Conservation (phyloP, 108 stramenopile genomes). For the Skeletonema potamos region DNA sequence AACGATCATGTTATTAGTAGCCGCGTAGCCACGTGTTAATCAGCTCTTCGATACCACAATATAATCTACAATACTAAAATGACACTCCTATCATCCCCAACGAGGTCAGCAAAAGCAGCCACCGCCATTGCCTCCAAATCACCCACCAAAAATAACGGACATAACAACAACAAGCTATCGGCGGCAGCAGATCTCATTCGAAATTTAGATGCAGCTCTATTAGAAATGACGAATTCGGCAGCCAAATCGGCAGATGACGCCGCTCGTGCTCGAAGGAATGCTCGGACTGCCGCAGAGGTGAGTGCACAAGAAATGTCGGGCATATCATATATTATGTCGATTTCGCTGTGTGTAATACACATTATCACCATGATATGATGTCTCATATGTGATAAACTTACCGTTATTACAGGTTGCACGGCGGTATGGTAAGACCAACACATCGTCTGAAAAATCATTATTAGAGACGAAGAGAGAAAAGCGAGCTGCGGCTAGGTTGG, state of each 20-base stretch:
- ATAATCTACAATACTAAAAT: neutral
- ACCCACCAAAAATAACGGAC: neutral
- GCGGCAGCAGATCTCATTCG: conserved; percentile 76
- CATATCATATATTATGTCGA: too few species aligned
- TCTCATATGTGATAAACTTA: too few species aligned
- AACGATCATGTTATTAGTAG: too few species aligned
- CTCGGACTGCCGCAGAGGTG: conserved; percentile 61
- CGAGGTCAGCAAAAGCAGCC: neutral
- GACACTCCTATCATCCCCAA: neutral
- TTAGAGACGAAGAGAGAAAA: conserved; percentile 36
- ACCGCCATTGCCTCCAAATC: neutral
- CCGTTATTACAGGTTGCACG: conserved; percentile 47
- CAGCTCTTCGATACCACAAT: neutral
- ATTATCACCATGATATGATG: too few species aligned
- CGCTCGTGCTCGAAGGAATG: conserved; percentile 68
- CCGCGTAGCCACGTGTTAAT: neutral
- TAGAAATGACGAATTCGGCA: conserved; percentile 52
- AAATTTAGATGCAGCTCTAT: conserved; percentile 62
- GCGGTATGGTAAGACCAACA: conserved; percentile 36
- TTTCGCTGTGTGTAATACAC: too few species aligned
- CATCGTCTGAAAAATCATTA: neutral
- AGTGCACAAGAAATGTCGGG: neutral
- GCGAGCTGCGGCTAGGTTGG: conserved; percentile 21
- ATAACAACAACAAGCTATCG: conserved; percentile 13
- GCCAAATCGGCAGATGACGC: conserved; percentile 61